phyloP scores from a whole-genome alignment of 1,284 basidiomycete genomes.

The Phylloboletellus chloephorus region DNA sequence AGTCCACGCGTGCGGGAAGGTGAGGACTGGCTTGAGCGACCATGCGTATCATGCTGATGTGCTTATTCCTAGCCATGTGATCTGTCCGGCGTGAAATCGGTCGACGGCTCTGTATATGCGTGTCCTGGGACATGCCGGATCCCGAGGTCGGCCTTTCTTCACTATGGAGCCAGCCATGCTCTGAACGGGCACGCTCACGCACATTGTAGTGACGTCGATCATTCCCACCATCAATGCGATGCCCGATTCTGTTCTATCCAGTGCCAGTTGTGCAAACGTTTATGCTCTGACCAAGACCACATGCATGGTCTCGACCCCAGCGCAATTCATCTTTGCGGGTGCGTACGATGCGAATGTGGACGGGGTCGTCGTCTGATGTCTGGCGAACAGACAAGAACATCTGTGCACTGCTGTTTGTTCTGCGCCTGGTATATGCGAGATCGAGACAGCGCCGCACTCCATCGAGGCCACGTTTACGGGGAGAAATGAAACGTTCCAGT shows the following conservation, averaged over 20 bases:
- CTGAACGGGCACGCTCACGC: neutral
- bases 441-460: slow-evolving; percentile 52
- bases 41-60: neutral
- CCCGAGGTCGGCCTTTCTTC: slow-evolving; percentile 34
- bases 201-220: slow-evolving; percentile 36
- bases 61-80: slow-evolving; percentile 39
- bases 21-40: slow-evolving; percentile 18
- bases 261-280: slow-evolving; percentile 50
- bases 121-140: slow-evolving; percentile 42
- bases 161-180: too few relatives aligned
- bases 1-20: slow-evolving; percentile 53
- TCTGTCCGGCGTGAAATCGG: slow-evolving; percentile 32
- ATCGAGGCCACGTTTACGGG: slow-evolving; percentile 54
- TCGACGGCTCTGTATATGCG: slow-evolving; percentile 33
- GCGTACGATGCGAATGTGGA: slow-evolving; percentile 16
- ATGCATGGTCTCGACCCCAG: slow-evolving; percentile 43
- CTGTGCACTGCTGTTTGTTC: slow-evolving; percentile 40
- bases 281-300: slow-evolving; percentile 46
- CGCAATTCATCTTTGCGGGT: slow-evolving; percentile 58
- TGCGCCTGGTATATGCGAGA: slow-evolving; percentile 48
- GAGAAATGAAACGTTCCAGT: slow-evolving; percentile 42
- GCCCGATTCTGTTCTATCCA: slow-evolving; percentile 46
- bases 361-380: neutral
- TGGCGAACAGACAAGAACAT: slow-evolving; percentile 42
- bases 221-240: slow-evolving; percentile 47